Evolutionary conservation across 345 rosid genomes (phyloP), one percentile per base, ranked within the genome.

Genomic region (Aurinia saxatilis): DNA sequence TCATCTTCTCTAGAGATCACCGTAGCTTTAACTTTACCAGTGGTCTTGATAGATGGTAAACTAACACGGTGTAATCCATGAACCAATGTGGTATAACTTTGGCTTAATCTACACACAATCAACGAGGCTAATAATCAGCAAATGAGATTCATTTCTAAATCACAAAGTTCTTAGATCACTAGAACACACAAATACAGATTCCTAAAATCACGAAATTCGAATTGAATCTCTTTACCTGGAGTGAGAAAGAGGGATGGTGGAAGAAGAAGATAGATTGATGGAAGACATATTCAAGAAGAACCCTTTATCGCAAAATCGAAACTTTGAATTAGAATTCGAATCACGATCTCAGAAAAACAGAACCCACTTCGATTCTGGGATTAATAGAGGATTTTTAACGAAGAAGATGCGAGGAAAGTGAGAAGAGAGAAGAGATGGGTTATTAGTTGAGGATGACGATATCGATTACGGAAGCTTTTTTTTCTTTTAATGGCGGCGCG

Each of bases 1-100:
- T 76, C 84, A 60, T 84, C 88, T 68, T 79, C 84, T 34, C 86
- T 86, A 17, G 95, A 78, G 72, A 84, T 51, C 57, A 81, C 55
- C 1, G 78, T 60, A 45, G 87, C 85, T 70, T 72, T 86, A 66
- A 51, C 75, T 69, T 71, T 75, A 12, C 71, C 46, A 30, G 35
- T 71, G 60, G 70, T 69, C 66, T 73, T 81, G 41, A 71, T 63
- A 15, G 25, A 62, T 7, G 80, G 57, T 37, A 71, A 72, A 67
- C 60, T 73, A 45, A 64, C 33, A 16, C 62, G 53, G 53, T 70
- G 59, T 31, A 78, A 47, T 53, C 84, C 82, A 64, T 68, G 80
- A 63, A 79, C 60, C 63, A 74, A 55, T 50, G 76, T 77, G 27
- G 70, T 81, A 35, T 70, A 71, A 57, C 67, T 68, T 71, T 72